Evolutionary conservation across 2,329 filamentous ascomycete genomes (phyloP).

Genomic region (Ampelomyces quisqualis): DNA sequence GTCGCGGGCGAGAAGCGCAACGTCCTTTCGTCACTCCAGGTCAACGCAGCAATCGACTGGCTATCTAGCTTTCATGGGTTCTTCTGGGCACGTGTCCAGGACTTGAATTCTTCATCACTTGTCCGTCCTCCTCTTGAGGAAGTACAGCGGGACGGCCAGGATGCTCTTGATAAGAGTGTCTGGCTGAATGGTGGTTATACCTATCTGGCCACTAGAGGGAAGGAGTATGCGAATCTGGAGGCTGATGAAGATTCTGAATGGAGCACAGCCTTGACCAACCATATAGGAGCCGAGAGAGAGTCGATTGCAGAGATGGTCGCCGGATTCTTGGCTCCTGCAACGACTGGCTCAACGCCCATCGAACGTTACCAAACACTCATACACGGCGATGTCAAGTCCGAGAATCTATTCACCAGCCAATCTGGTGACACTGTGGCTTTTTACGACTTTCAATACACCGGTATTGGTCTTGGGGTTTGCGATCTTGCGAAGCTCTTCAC

Average conservation of each 20-base stretch:
- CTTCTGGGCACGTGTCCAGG: conserved; percentile 48
- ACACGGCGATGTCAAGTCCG: conserved; percentile 69
- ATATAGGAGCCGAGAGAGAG: conserved; percentile 13
- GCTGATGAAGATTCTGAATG: conserved; percentile 57
- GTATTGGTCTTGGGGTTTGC: conserved; percentile 63
- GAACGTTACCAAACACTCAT: conserved; percentile 57
- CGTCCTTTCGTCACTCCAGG: conserved; percentile 52
- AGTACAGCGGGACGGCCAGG: conserved; percentile 32
- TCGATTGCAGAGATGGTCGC: conserved; percentile 58
- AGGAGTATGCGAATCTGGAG: conserved; percentile 56
- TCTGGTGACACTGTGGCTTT: conserved; percentile 58
- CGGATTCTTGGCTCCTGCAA: conserved; percentile 50
- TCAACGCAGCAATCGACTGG: conserved; percentile 61
- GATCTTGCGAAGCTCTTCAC: conserved; percentile 69
- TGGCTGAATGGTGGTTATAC: conserved; percentile 71
- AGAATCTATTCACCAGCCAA: conserved; percentile 63
- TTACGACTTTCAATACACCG: conserved; percentile 70
- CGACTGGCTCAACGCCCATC: conserved; percentile 34
- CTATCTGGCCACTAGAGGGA: conserved; percentile 63
- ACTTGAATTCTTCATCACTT: conserved; percentile 40
- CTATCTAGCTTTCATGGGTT: conserved; percentile 61
- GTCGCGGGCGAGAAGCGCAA: conserved; percentile 58
- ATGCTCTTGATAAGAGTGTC: conserved; percentile 28
- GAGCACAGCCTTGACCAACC: conserved; percentile 52
- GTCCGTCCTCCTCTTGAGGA: conserved; percentile 61